Evolutionary conservation across 352 stramenopile species (phyloP).

Genomic region (Achlya hypogyna): DNA sequence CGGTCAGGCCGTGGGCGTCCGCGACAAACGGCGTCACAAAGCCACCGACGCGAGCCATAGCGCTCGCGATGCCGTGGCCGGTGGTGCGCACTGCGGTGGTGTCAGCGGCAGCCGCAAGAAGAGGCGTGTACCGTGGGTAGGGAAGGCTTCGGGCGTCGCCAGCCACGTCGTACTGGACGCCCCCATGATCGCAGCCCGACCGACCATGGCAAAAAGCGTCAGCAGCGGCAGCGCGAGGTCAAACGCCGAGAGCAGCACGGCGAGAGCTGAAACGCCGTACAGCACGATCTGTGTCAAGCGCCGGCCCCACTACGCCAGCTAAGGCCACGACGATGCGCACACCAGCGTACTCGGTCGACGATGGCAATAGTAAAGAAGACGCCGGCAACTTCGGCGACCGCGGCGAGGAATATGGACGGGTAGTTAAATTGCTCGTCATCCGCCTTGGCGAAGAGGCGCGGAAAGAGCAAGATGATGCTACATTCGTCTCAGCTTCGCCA

Average conservation of each 20-base stretch:
- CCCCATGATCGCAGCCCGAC: slow-evolving; percentile 13
- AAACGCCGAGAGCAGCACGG: neutral
- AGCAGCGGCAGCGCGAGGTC: neutral
- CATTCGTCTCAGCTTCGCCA: neutral
- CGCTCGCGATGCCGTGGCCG: slow-evolving; percentile 13
- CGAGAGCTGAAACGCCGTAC: neutral
- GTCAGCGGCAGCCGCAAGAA: neutral
- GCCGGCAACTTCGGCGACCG: slow-evolving; percentile 8
- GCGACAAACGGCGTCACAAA: slow-evolving; percentile 18
- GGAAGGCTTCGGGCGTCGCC: slow-evolving; percentile 17
- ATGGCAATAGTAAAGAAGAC: slow-evolving; percentile 16
- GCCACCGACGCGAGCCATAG: slow-evolving; percentile 13
- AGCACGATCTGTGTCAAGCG: slow-evolving; percentile 6
- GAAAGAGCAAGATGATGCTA: slow-evolving; percentile 19
- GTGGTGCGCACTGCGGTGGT: slow-evolving; percentile 4
- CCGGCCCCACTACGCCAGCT: neutral
- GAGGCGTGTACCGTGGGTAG: slow-evolving; percentile 9
- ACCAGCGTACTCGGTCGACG: slow-evolving; percentile 9
- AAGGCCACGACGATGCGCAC: neutral
- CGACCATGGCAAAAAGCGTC: slow-evolving; percentile 16
- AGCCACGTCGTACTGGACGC: slow-evolving; percentile 19
- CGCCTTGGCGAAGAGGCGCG: slow-evolving; percentile 3
- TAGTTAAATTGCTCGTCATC: slow-evolving; percentile 12
- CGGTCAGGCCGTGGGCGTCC: slow-evolving; percentile 8
- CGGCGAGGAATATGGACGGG: slow-evolving; percentile 14